These are phyloP conservation scores for Tarenaya hassleriana DNA, from an alignment of 345 rosid genomes.

Conservation along the genomic window DNA sequence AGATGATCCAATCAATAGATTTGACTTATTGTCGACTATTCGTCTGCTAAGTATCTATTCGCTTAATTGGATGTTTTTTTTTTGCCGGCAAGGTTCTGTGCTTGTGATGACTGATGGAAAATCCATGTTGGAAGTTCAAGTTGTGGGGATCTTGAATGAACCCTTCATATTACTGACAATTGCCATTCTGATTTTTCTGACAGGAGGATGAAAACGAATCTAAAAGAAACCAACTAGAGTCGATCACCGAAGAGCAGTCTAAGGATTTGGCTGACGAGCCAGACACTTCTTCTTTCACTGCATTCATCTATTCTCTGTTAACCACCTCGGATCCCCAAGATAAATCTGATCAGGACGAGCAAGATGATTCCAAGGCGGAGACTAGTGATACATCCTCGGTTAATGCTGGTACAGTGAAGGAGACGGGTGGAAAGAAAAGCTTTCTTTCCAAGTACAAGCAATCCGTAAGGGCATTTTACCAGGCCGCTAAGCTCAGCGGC, in stretches of 20 bases:
- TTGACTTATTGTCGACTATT: too few relatives aligned
- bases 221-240: slow-evolving; percentile 41
- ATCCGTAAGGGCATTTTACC: slow-evolving; percentile 52
- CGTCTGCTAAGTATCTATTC: too few relatives aligned
- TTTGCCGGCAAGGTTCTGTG: too few relatives aligned
- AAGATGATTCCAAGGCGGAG: slow-evolving; percentile 36
- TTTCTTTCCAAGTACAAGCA: slow-evolving; percentile 68
- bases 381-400: slow-evolving; percentile 30
- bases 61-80: too few relatives aligned
- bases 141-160: too few relatives aligned
- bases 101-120: too few relatives aligned
- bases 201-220: slow-evolving; percentile 51
- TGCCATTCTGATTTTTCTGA: background rate
- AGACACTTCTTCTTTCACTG: slow-evolving; percentile 89
- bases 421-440: slow-evolving; percentile 49
- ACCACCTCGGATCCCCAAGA: slow-evolving; percentile 36
- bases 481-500: slow-evolving; percentile 47
- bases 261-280: slow-evolving; percentile 56
- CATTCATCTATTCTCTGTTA: slow-evolving; percentile 79
- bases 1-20: too few relatives aligned
- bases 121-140: too few relatives aligned
- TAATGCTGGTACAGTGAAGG: slow-evolving; percentile 41
- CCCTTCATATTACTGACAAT: too few relatives aligned
- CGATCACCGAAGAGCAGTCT: slow-evolving; percentile 38
- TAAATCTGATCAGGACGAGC: slow-evolving; percentile 30